Base-by-base conservation (phyloP, 306 rosid species). In the Medicago ruthenica region DNA sequence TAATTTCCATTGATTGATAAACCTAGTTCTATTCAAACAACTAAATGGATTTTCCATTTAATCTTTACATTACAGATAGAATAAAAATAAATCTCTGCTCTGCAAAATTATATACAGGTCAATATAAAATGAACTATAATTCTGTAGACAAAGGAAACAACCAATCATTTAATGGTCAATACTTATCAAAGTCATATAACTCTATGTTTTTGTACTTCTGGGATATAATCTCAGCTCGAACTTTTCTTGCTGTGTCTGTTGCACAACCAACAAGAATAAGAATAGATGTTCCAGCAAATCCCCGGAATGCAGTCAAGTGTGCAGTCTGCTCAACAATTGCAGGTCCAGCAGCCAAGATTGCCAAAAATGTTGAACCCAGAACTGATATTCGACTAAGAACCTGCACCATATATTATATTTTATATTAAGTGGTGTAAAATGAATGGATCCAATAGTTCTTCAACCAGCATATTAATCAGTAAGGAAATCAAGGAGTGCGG, bases 191-290 rank as follows among this genome's bases (percentile, higher is more conserved):
- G 85, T 92, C 96, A 63, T 95, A 92, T 76, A 95, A 87, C 81
- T 95, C 98, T 15, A 92, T 95, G 89, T 89, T 89, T 87, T 90
- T 90, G 86, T 95, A 95, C 84, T 92, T 92, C 59, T 92, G 98
- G 65, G 97, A 92, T 80, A 90, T 92, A 59, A 95, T 95, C 87
- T 95, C 97, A 2, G 95, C 98, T 83, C 89, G 88, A 82, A 92
- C 97, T 83, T 95, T 92, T 82, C 97, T 90, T 12, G 98, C 97
- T 4, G 98, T 95, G 82, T 95, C 97, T 47, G 97, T 90, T 42
- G 96, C 97, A 18, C 98, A 95, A 65, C 97, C 98, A 71, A 95
- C 97, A 34, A 95, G 96, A 83, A 95, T 95, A 80, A 92, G 98
- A 87, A 95, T 88, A 53, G 97, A 95, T 9, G 98, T 95, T 79